Conservation (phyloP, 257 asterid species). For the Lycium barbarum region DNA sequence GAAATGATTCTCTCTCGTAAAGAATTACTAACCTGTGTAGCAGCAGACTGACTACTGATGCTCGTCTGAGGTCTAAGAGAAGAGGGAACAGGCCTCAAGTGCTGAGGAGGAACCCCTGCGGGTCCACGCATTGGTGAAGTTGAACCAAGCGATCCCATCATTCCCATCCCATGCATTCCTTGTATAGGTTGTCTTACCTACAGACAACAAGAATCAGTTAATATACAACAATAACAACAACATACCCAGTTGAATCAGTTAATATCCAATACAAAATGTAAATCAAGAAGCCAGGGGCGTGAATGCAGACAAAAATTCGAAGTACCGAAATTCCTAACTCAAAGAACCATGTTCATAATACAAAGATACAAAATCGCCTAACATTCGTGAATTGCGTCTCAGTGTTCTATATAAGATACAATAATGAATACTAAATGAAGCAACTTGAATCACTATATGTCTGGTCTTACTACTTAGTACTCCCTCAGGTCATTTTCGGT, state of each 20-base stretch:
- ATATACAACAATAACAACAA: background rate
- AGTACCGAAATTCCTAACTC: background rate
- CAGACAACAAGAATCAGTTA: conserved; percentile 27
- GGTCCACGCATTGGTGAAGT: conserved; percentile 65
- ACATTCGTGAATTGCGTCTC: background rate
- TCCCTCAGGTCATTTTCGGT: background rate
- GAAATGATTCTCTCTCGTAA: background rate
- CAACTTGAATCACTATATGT: background rate
- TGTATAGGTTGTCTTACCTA: conserved; percentile 71
- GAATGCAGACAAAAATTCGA: background rate
- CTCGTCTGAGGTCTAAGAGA: conserved; percentile 66
- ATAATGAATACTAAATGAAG: background rate
- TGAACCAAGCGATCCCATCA: conserved; percentile 74
- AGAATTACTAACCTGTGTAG: conserved; percentile 60
- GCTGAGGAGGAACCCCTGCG: conserved; percentile 54
- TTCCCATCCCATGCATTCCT: conserved; percentile 66
- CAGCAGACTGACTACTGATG: conserved; percentile 61
- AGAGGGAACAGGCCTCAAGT: conserved; percentile 65
- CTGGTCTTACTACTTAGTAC: background rate
- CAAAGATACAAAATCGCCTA: background rate
- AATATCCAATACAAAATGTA: conserved; percentile 4
- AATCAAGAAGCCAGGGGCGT: background rate
- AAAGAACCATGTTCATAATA: conserved; percentile 11
- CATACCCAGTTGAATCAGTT: background rate
- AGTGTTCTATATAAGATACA: background rate